Conservation (phyloP, 495 filamentous ascomycete genomes). For the Evansstolkia leycettana region DNA sequence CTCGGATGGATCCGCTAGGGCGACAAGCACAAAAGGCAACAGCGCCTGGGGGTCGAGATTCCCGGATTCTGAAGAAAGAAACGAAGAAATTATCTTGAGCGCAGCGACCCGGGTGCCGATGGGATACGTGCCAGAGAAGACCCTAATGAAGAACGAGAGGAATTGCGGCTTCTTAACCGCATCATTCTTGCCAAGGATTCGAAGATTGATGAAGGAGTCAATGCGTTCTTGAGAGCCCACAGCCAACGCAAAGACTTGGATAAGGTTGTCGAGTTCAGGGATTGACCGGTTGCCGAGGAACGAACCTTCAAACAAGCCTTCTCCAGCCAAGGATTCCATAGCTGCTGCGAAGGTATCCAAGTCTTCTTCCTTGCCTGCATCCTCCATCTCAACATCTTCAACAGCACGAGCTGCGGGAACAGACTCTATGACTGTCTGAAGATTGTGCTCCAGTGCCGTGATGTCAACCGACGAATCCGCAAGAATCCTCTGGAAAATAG, state of each 20-base stretch:
- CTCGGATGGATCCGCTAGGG: slow-evolving; percentile 59
- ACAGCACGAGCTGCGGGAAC: slow-evolving; percentile 18
- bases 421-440: slow-evolving; percentile 52
- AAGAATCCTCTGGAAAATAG: slow-evolving; percentile 45
- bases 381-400: slow-evolving; percentile 43
- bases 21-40: slow-evolving; percentile 62
- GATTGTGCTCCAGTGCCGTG: slow-evolving; percentile 53
- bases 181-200: slow-evolving; percentile 42
- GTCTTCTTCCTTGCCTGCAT: slow-evolving; percentile 20
- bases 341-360: slow-evolving; percentile 25
- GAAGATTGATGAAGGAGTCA: slow-evolving; percentile 42
- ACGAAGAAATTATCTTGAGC: slow-evolving; percentile 42
- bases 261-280: slow-evolving; percentile 42
- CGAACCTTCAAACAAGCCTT: slow-evolving; percentile 16
- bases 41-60: slow-evolving; percentile 63
- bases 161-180: slow-evolving; percentile 51
- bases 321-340: slow-evolving; percentile 20
- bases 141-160: slow-evolving; percentile 61
- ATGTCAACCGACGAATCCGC: slow-evolving; percentile 51
- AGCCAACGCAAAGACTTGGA: slow-evolving; percentile 49
- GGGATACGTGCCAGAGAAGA: slow-evolving; percentile 63
- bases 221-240: slow-evolving; percentile 37
- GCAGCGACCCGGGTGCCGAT: slow-evolving; percentile 54
- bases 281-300: slow-evolving; percentile 25
- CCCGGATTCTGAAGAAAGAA: slow-evolving; percentile 34